These are phyloP conservation scores for Opeltia flavorubescens DNA, from an alignment of 495 filamentous ascomycete species.

Conservation along the genomic window DNA sequence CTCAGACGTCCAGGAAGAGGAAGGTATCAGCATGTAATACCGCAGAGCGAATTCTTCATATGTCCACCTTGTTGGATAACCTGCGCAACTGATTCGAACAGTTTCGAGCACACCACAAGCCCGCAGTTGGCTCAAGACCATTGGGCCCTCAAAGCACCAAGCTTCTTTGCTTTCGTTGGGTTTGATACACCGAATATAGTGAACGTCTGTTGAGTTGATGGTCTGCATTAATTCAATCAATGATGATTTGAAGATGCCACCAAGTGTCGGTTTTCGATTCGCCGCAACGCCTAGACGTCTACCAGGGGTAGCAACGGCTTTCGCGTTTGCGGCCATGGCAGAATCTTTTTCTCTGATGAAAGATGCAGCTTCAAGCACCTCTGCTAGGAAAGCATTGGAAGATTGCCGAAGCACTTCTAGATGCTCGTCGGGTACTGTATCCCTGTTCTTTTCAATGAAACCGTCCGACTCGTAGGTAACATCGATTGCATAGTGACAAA, in stretches of 20 bases:
- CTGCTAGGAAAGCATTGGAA: constrained; percentile 69
- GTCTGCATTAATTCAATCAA: constrained; percentile 97
- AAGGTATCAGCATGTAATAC: constrained; percentile 97
- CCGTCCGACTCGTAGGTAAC: constrained; percentile 99
- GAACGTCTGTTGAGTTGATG: constrained; percentile 94
- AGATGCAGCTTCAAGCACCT: constrained; percentile 75
- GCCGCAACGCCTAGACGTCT: constrained; percentile 81
- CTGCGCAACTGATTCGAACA: constrained; percentile 92
- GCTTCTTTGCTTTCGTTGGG: constrained; percentile 93
- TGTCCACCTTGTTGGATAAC: constrained; percentile 96
- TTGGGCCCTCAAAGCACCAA: constrained; percentile 98
- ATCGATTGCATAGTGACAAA: constrained; percentile 97
- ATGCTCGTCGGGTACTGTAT: constrained; percentile 97
- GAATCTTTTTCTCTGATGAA: constrained; percentile 82
- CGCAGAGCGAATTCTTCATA: constrained; percentile 97
- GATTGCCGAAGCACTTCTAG: constrained; percentile 80
- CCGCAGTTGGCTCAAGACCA: constrained; percentile 94
- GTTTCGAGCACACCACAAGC: constrained; percentile 99
- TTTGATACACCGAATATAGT: constrained; percentile 99
- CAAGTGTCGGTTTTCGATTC: constrained; percentile 91
- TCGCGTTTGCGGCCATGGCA: constrained; percentile 53
- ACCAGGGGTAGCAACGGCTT: constrained; percentile 49
- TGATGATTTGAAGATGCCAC: constrained; percentile 96
- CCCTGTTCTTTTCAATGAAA: constrained; percentile 98
- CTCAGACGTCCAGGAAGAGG: constrained; percentile 79